A percentile compares a stretch with the other conserved stretches of the same genome.
These are phyloP conservation scores for Houttuynia cordata DNA, from an alignment of 164 flowering plant species.

Conservation along the genomic window DNA sequence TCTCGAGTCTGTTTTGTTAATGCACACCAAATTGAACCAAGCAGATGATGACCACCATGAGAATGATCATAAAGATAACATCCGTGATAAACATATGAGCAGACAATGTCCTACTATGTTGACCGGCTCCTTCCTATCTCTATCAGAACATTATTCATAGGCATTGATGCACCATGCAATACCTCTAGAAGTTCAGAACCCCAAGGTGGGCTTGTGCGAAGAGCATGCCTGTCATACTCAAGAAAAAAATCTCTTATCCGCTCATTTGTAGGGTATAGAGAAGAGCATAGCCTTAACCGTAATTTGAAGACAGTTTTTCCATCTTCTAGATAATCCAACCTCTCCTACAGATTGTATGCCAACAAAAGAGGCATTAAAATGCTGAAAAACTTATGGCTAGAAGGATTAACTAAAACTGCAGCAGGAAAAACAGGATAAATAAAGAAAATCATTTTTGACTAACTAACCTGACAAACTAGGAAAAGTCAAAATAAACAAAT, in stretches of 20 bases:
- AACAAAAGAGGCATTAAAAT: background rate
- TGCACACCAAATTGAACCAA: no score
- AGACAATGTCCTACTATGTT: no score
- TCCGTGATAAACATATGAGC: no score
- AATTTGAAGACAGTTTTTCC: conserved; percentile 70
- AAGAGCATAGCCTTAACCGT: conserved; percentile 77
- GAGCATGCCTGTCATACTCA: conserved; percentile 93
- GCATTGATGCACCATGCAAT: background rate
- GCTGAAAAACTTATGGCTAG: background rate
- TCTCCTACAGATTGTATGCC: conserved; percentile 41
- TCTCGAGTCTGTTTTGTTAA: no score
- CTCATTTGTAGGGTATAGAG: conserved; percentile 82
- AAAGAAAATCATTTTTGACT: background rate
- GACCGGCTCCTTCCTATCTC: no score
- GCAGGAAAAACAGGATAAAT: background rate
- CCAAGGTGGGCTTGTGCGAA: conserved; percentile 98
- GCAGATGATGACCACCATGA: no score
- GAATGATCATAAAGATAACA: no score
- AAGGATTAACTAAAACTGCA: background rate
- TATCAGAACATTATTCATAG: background rate
- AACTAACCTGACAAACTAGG: background rate
- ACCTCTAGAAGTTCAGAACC: conserved; percentile 99
- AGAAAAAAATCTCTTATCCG: conserved; percentile 94
- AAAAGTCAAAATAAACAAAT: background rate
- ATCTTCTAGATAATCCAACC: conserved; percentile 91